Percentiles rank a stretch among this genome's conserved stretches.
Conservation (phyloP, 192 early-diverging fungal genomes). For the Entophlyctis luteolus region DNA sequence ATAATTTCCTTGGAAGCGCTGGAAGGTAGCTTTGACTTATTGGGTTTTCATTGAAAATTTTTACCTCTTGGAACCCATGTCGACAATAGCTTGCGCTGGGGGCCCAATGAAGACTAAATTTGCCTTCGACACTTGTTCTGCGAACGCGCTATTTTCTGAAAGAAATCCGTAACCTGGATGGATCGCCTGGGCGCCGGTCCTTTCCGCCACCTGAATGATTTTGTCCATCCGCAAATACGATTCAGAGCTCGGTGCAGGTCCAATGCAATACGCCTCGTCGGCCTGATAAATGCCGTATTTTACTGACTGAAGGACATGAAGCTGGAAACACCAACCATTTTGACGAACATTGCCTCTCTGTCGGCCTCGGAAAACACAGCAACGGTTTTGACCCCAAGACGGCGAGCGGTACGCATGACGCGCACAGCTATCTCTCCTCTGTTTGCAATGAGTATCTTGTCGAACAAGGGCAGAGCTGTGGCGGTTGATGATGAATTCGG, state of each 20-base stretch:
- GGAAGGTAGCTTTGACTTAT: not conserved
- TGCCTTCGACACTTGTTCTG: conserved; percentile 59
- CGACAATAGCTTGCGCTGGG: conserved; percentile 75
- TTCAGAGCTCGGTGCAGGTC: conserved; percentile 72
- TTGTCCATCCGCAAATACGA: conserved; percentile 77
- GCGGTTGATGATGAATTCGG: no score
- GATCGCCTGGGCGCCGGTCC: conserved; percentile 81
- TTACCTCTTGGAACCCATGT: conserved; percentile 88
- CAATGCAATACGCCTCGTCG: conserved; percentile 91
- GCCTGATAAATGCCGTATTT: conserved; percentile 44
- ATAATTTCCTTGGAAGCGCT: conserved; percentile 90
- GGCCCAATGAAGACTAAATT: conserved; percentile 89
- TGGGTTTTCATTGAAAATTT: not conserved
- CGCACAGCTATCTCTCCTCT: conserved; percentile 50
- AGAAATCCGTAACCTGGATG: conserved; percentile 98
- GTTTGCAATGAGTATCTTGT: conserved; percentile 96
- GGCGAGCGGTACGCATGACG: conserved; percentile 70
- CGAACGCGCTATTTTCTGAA: conserved; percentile 90
- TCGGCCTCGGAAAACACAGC: conserved; percentile 93
- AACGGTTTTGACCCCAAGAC: conserved; percentile 91
- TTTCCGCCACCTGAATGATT: conserved; percentile 75
- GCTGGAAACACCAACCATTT: conserved; percentile 54
- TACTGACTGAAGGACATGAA: not conserved
- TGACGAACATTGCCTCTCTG: conserved; percentile 73
- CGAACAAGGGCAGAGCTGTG: conserved; percentile 82